Evolutionary conservation across 23 red algal genomes (phyloP), one percentile per base, ranked within the genome.

Genomic region (Chondrus crispus): DNA sequence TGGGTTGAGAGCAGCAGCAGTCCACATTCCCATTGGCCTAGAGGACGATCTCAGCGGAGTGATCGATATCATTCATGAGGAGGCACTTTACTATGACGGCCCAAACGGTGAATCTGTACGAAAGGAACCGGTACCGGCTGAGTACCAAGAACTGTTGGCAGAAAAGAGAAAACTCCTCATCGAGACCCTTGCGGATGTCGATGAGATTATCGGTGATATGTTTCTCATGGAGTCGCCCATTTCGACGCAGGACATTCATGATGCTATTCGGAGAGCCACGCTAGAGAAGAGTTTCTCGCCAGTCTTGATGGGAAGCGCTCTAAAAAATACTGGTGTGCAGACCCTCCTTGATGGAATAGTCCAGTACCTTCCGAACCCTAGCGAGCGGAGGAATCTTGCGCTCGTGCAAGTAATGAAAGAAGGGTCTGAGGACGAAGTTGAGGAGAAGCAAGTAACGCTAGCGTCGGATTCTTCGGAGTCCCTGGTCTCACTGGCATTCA

Each of bases 271-370:
- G 49, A 79, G 93, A 46, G 88, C 93, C 2, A 99, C 97, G 32
- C 54, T 99, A 16, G 84, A 85, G 38, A 93, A 93, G 83, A 81
- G n/a, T 52, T 99, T 96, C 62, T 87, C 94, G 37, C 94, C 95
- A 47, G 93, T 95, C 19, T 74, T 96, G 51, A 85, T 95, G 69
- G 97, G 93, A 22, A 93, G 91, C 22, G 97, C 97, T 18, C 71
- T 99, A 73, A 95, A 96, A 58, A 99, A 99, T 71, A 93, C 87
- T n/a, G 97, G 97, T 36, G 93, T 99, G 1, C 97, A 99, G 90
- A 85, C 91, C 46, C 81, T 99, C 57, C 62, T 99, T 39, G 97
- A 99, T 74, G 97, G 88, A 12, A 86, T 99, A 26, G 81, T 96
- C 46, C 76, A 71, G 37, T 99, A 99, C 75, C 77, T 99, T 62